phyloP scores from a whole-genome alignment of 768 basidiomycete genomes.

The Pleurotus djamor region DNA sequence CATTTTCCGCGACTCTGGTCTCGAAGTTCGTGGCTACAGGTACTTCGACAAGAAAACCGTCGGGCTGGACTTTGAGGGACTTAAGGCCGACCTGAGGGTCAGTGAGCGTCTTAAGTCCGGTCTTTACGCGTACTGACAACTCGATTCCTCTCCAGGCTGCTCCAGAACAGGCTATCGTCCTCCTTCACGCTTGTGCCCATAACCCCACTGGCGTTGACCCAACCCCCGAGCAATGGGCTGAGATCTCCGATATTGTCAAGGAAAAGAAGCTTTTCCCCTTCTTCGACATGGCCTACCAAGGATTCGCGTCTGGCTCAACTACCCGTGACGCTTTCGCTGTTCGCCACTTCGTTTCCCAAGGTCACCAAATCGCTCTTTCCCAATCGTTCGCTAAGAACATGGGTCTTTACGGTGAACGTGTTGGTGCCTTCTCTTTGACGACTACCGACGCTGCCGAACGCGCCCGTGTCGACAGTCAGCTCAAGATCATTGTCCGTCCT shows the following conservation, averaged over 20 bases:
- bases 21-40: constrained; percentile 89
- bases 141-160: constrained; percentile 43
- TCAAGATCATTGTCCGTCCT: constrained; percentile 93
- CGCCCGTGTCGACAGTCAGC: constrained; percentile 86
- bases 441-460: constrained; percentile 70
- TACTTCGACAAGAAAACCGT: constrained; percentile 94
- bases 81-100: constrained; percentile 86
- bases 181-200: constrained; percentile 97
- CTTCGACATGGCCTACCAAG: constrained; percentile 99
- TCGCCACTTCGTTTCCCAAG: constrained; percentile 88
- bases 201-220: constrained; percentile 99
- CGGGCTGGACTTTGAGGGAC: constrained; percentile 87
- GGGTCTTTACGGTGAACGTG: constrained; percentile 98
- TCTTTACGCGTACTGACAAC: constrained; percentile 2
- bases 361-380: constrained; percentile 86
- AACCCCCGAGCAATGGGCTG: constrained; percentile 88
- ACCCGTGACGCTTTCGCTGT: constrained; percentile 91
- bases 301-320: constrained; percentile 94
- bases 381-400: constrained; percentile 99
- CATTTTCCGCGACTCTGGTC: constrained; percentile 90
- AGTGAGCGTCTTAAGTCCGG: neutral
- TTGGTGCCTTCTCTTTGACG: constrained; percentile 92
- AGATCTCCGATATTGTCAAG: constrained; percentile 84
- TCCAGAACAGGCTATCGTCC: constrained; percentile 79
- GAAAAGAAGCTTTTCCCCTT: constrained; percentile 94